Base-by-base conservation (phyloP, 2,329 filamentous ascomycete genomes). In the Aspergillus flavus region DNA sequence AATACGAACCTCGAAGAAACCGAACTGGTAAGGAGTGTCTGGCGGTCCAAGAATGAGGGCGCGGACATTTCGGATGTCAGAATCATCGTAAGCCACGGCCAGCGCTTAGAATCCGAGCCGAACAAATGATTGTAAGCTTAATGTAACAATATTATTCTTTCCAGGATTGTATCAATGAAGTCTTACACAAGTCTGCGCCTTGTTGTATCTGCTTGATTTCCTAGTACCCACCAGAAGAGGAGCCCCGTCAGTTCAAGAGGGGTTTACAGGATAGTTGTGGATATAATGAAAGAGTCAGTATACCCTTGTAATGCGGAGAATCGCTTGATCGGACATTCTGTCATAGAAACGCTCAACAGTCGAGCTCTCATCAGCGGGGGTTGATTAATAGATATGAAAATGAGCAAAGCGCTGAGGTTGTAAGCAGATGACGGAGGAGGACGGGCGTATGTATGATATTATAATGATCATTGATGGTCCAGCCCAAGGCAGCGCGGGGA, bases 21-120 rank as follows among this genome's bases (percentile, higher is more conserved):
- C 95, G 74, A 96, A 97, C 78, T 97, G 94, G 78, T 99, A 99
- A 0, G 94, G 94, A 0, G 94, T 96, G 71, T 95, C 94, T 68
- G 94, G 93, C 28, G 95, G 94, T 0, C 95, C 95, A 69, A 98
- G 88, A 72, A 98, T 94, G 67, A 98, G 79, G 56, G 94, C 93
- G 75, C 89, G 91, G 57, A 98, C 90, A 75, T 92, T 91, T 61
- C 94, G 91, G 64, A 98, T 92, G 77, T 99, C 93, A 69, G 89
- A 85, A 78, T 98, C 95, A 58, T 91, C 86, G 75, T 91, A 96
- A 61, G 92, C 91, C 56, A 97, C 93, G 12, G 92, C 92, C 66
- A 98, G 86, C 34, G 94, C 92, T 94, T 65, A 19, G n/a, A 26
- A 14, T 21, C 12, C 26, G 23, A 55, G 41, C 26, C n/a, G n/a